Percentiles rank a stretch among this genome's conserved stretches.
phyloP scores from a whole-genome alignment of 495 filamentous ascomycete genomes.

The Hypoxylon perforatum region DNA sequence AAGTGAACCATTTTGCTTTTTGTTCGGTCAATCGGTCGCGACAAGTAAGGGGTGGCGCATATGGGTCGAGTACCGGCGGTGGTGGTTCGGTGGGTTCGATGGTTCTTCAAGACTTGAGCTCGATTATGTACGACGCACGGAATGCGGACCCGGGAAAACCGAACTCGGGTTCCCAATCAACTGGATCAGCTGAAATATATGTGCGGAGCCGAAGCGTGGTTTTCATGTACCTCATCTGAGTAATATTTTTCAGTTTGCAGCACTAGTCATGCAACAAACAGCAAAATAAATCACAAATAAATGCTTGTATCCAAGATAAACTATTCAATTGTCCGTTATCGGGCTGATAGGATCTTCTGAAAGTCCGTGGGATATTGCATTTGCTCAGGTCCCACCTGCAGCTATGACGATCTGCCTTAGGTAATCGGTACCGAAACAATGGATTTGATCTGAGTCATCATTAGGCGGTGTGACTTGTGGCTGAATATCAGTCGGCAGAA shows the following conservation, averaged over 20 bases:
- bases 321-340: conserved; percentile 7
- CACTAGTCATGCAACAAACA: no score
- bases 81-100: background rate
- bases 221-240: background rate
- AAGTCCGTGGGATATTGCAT: conserved; percentile 32
- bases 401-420: background rate
- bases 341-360: conserved; percentile 26
- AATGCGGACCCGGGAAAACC: conserved; percentile 18
- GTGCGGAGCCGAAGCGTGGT: background rate
- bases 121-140: conserved; percentile 7
- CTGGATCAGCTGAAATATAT: conserved; percentile 12
- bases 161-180: conserved; percentile 16
- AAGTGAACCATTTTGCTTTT: conserved; percentile 46
- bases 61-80: conserved; percentile 1
- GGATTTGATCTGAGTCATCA: no score
- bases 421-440: no score
- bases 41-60: background rate
- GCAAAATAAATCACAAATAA: background rate
- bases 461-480: no score
- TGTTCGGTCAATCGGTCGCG: background rate
- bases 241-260: background rate
- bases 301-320: conserved; percentile 26
- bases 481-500: no score
- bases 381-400: background rate
- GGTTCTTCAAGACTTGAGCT: background rate